Evolutionary conservation across 2,329 filamentous ascomycete genomes (phyloP), one percentile per base, ranked within the genome.

Genomic region (Arachnomyces sp.): DNA sequence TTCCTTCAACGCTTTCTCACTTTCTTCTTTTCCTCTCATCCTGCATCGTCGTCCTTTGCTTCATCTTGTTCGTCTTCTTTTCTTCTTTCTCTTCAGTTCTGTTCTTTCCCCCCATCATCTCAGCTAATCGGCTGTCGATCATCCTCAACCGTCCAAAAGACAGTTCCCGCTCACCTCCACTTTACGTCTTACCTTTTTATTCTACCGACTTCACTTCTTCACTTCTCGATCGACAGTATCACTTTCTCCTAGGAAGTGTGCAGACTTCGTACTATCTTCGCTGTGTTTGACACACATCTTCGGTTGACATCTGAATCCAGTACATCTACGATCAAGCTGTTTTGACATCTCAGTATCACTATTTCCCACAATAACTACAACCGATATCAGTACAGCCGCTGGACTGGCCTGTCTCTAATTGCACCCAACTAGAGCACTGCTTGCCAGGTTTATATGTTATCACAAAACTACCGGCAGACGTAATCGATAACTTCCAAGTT

Each of bases 211-310:
- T 25, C 21, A 25, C 21, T 25, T 25, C 21, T 25, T 25, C 21
- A 25, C n/a, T n/a, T n/a, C n/a, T n/a, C n/a, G n/a, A n/a, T n/a
- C n/a, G n/a, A n/a, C n/a, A n/a, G n/a, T n/a, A n/a, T n/a, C n/a
- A n/a, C n/a, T n/a, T n/a, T n/a, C n/a, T n/a, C n/a, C n/a, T n/a
- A n/a, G n/a, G 21, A 25, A 25, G 5, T 9, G 21, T 25, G 5
- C 21, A 25, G 5, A 5, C 21, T 9, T 25, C 21, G 21, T 25
- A 5, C 21, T 25, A 25, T 25, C 5, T 25, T 25, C 21, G 57
- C 50, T 62, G 63, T 66, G 63, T 66, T 66, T 65, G 63, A 67
- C 61, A 67, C 63, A 66, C 62, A 25, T 25, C 5, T 25, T 9
- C n/a, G n/a, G 21, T 5, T 55, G 55, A 52, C 53, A 60, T 60